Evolutionary conservation across 768 basidiomycete species (phyloP).

Genomic region (Suillus fuscotomentosus): DNA sequence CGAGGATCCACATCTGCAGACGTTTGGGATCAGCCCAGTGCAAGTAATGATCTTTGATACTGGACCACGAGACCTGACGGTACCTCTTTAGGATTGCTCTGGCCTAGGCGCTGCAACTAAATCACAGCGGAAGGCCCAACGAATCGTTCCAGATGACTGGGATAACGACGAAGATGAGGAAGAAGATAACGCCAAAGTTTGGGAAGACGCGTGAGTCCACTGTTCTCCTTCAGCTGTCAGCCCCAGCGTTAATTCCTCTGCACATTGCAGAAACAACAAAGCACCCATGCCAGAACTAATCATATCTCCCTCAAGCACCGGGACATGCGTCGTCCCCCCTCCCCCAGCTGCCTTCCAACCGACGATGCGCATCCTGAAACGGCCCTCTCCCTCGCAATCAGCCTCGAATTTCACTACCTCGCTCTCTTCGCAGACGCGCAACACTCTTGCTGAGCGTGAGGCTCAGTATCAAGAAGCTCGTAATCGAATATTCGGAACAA

Average conservation of each 20-base stretch:
- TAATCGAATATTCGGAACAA: constrained; percentile 64
- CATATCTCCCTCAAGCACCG: constrained; percentile 37
- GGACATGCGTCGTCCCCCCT: constrained; percentile 42
- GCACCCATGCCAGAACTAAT: constrained; percentile 69
- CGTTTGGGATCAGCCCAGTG: constrained; percentile 10
- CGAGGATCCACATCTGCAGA: constrained; percentile 9
- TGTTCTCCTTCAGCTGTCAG: constrained; percentile 2
- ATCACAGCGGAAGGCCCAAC: constrained; percentile 5
- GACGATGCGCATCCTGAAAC: constrained; percentile 69
- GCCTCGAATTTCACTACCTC: constrained; percentile 15
- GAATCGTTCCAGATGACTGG: constrained; percentile 52
- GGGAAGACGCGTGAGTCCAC: constrained; percentile 67
- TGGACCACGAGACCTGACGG: background rate
- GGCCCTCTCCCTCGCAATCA: constrained; percentile 41
- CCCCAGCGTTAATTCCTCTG: background rate
- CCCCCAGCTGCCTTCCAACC: constrained; percentile 60
- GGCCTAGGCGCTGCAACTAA: background rate
- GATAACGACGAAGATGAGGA: constrained; percentile 50
- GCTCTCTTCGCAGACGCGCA: constrained; percentile 19
- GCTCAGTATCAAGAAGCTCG: constrained; percentile 72
- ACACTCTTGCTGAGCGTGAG: constrained; percentile 60
- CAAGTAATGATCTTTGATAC: background rate
- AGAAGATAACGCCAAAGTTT: constrained; percentile 50
- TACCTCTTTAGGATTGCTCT: constrained; percentile 2
- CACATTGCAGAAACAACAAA: constrained; percentile 49